phyloP scores from a whole-genome alignment of 139 green algal species.

The Tetradesmus obliquus region DNA sequence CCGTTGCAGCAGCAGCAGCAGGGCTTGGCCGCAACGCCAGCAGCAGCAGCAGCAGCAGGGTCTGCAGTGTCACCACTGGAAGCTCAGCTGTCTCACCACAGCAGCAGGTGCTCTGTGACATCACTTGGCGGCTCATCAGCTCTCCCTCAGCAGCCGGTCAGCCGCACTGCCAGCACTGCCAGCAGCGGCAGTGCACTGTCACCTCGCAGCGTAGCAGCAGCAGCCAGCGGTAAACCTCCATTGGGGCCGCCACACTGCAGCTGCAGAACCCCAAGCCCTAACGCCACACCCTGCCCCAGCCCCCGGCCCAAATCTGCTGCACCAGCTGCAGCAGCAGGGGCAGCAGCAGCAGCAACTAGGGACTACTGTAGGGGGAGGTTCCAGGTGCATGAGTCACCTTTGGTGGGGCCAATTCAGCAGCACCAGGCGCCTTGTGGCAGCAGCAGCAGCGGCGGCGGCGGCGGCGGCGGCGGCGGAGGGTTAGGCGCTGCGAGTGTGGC shows the following conservation, averaged over 20 bases:
- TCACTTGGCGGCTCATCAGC: background rate
- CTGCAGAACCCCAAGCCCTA: conserved; percentile 24
- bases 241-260: background rate
- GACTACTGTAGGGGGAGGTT: conserved; percentile 43
- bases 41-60: conserved; percentile 26
- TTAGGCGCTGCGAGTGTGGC: background rate
- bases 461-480: background rate
- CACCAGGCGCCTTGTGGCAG: background rate
- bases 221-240: conserved; percentile 19
- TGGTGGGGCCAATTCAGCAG: conserved; percentile 23
- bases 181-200: background rate
- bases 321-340: background rate
- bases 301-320: background rate
- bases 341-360: background rate
- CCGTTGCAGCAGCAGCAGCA: background rate
- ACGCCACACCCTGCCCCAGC: background rate
- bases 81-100: background rate
- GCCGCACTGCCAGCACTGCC: background rate
- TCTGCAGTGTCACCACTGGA: background rate
- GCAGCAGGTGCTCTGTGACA: background rate
- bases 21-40: background rate
- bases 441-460: background rate
- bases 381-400: conserved; percentile 39
- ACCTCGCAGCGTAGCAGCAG: background rate
- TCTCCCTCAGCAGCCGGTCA: background rate